Conservation (phyloP, 306 rosid genomes). For the Astragalus glycyphyllos region DNA sequence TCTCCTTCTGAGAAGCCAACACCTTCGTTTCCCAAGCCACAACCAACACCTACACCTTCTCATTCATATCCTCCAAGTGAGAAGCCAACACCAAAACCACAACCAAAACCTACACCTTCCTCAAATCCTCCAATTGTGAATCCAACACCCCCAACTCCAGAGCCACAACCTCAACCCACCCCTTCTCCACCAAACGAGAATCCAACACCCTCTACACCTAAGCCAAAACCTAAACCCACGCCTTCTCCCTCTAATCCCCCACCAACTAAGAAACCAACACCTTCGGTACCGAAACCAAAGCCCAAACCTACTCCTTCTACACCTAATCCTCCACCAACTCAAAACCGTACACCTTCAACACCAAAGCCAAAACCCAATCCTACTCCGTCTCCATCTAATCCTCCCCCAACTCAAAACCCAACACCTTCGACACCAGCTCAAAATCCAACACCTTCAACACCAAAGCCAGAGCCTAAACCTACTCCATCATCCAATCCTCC, state of each 20-base stretch:
- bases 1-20: slow-evolving; percentile 8
- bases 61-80: background rate
- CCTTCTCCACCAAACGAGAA: background rate
- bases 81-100: background rate
- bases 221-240: background rate
- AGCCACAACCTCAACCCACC: background rate
- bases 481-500: background rate
- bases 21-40: background rate
- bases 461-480: background rate
- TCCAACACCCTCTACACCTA: background rate
- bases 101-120: background rate
- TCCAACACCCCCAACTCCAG: background rate
- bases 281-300: slow-evolving; percentile 1
- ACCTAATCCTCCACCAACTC: background rate
- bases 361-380: background rate
- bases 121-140: background rate
- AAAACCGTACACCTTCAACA: background rate
- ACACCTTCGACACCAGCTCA: too few relatives aligned
- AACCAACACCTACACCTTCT: background rate
- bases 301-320: background rate
- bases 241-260: background rate
- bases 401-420: background rate
- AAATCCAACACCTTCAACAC: too few relatives aligned
- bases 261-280: background rate
- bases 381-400: background rate